These are phyloP conservation scores for Rehmannia glutinosa DNA, from an alignment of 257 asterid genomes.

Conservation along the genomic window DNA sequence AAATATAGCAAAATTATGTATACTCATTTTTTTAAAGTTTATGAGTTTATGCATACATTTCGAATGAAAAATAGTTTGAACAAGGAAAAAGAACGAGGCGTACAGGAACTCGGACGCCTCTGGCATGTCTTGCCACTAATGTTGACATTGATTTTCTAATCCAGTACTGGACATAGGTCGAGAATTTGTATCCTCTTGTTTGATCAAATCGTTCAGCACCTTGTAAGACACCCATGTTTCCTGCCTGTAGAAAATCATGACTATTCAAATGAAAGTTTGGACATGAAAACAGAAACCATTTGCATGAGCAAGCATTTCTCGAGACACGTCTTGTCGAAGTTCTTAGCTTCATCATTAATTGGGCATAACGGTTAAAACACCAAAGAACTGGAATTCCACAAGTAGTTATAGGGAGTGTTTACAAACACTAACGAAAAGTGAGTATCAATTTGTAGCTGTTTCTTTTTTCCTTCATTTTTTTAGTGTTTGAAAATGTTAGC, in stretches of 20 bases:
- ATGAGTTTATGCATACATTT: not conserved
- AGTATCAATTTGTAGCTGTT: too few species aligned
- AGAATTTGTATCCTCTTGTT: slow-evolving; percentile 79
- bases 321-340: not conserved
- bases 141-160: slow-evolving; percentile 65
- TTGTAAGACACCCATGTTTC: slow-evolving; percentile 67
- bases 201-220: slow-evolving; percentile 88
- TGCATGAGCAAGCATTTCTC: not conserved
- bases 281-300: not conserved
- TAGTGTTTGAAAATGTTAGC: too few species aligned
- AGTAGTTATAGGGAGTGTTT: too few species aligned
- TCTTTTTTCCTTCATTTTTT: too few species aligned
- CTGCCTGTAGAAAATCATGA: slow-evolving; percentile 50
- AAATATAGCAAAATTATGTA: not conserved
- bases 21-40: not conserved
- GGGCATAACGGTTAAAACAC: too few species aligned
- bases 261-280: not conserved
- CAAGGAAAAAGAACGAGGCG: slow-evolving; percentile 19
- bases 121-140: slow-evolving; percentile 59
- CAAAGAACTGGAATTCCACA: not conserved
- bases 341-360: not conserved
- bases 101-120: slow-evolving; percentile 83
- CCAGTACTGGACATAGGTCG: slow-evolving; percentile 91
- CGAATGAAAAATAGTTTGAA: not conserved
- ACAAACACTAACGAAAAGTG: too few species aligned